phyloP scores from a whole-genome alignment of 768 basidiomycete species.

The Leccinum boreale region DNA sequence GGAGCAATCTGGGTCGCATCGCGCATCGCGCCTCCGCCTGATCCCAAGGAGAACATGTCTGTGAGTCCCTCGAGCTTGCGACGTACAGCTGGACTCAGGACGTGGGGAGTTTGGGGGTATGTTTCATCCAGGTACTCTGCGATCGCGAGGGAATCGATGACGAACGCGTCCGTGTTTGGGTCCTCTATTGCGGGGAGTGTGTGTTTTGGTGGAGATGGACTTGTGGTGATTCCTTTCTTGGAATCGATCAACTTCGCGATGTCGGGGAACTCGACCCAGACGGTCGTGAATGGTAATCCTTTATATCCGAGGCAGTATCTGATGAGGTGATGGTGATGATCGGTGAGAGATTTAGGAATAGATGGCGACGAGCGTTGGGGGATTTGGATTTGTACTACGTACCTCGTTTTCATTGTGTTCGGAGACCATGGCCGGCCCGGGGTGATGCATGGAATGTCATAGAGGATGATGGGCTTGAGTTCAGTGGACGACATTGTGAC shows the following conservation, averaged over 20 bases:
- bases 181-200: constrained; percentile 53
- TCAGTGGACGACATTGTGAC: constrained; percentile 7
- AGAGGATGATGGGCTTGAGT: constrained; percentile 30
- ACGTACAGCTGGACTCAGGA: constrained; percentile 35
- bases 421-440: constrained; percentile 35
- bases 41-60: constrained; percentile 9
- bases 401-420: constrained; percentile 25
- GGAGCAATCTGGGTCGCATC: not conserved
- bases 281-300: constrained; percentile 9
- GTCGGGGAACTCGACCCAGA: constrained; percentile 39
- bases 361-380: not conserved
- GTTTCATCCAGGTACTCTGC: constrained; percentile 48
- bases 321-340: not conserved
- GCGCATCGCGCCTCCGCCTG: not conserved
- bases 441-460: constrained; percentile 33
- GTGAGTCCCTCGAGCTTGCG: constrained; percentile 34
- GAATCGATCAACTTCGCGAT: constrained; percentile 33
- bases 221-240: constrained; percentile 20
- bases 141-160: constrained; percentile 46
- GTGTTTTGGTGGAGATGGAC: constrained; percentile 18
- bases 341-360: not conserved
- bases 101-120: constrained; percentile 41
- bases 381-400: not conserved
- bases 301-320: constrained; percentile 19
- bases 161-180: constrained; percentile 30